A percentile compares a stretch with the other conserved stretches of the same genome.
Conservation (phyloP, 208 protist genomes). For the Crithidia acanthocephali region DNA sequence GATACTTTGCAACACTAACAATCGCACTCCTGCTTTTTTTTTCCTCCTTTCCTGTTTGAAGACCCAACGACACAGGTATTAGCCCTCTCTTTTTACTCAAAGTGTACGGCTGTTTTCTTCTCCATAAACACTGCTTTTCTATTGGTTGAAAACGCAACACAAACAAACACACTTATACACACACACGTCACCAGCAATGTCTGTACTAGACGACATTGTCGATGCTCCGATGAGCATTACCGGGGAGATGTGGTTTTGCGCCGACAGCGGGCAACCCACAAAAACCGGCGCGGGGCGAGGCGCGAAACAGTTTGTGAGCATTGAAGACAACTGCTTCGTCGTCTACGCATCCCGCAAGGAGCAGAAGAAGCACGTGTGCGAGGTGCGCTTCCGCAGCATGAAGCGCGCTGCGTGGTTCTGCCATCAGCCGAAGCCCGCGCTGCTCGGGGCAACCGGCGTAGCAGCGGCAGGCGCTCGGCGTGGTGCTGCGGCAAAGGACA, state of each 20-base stretch:
- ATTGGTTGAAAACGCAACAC: constrained; percentile 1
- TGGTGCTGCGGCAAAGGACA: constrained; percentile 16
- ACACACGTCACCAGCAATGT: constrained; percentile 1
- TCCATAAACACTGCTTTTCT: constrained; percentile 4
- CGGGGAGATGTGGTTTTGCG: constrained; percentile 82
- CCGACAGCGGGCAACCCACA: constrained; percentile 57
- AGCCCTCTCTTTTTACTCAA: too few relatives aligned
- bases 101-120: too few relatives aligned
- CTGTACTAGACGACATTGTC: constrained; percentile 37
- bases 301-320: constrained; percentile 72
- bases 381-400: constrained; percentile 79
- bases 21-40: too few relatives aligned
- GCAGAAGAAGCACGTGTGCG: constrained; percentile 56
- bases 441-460: not conserved
- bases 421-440: constrained; percentile 55
- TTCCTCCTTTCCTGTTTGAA: not conserved
- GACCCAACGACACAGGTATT: too few relatives aligned
- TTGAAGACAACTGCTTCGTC: constrained; percentile 68
- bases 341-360: constrained; percentile 68
- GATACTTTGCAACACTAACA: too few relatives aligned
- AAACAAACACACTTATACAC: not conserved
- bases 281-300: constrained; percentile 76
- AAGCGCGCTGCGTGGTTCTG: constrained; percentile 76
- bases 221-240: constrained; percentile 72
- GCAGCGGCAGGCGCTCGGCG: not conserved